phyloP scores from a whole-genome alignment of 1,284 basidiomycete species.

The Mycena sp. region DNA sequence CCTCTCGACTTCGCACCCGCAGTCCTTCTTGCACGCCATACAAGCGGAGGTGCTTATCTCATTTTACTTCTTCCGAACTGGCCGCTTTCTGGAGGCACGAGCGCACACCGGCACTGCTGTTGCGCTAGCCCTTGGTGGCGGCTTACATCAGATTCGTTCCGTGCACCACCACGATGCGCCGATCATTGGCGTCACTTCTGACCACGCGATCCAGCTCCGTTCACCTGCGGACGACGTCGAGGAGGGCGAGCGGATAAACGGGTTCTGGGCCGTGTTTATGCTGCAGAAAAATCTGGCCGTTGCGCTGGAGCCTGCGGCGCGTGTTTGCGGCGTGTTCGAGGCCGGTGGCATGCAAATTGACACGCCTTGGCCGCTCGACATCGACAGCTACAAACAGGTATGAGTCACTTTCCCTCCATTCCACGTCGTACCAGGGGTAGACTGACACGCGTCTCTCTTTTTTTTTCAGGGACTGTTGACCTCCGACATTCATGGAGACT shows the following conservation, averaged over 20 bases:
- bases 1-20: constrained; percentile 48
- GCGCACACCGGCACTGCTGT: constrained; percentile 51
- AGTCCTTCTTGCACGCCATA: constrained; percentile 59
- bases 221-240: constrained; percentile 51
- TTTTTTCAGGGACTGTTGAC: constrained; percentile 13
- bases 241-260: constrained; percentile 65
- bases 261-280: constrained; percentile 64
- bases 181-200: constrained; percentile 43
- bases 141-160: constrained; percentile 53
- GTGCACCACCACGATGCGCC: constrained; percentile 40
- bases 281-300: constrained; percentile 63
- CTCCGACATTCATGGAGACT: constrained; percentile 12
- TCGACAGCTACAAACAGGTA: constrained; percentile 57
- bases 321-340: constrained; percentile 54
- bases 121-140: too few relatives aligned
- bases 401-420: constrained; percentile 22
- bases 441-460: not conserved
- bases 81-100: constrained; percentile 55
- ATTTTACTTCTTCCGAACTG: constrained; percentile 62
- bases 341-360: too few relatives aligned
- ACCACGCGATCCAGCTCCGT: constrained; percentile 40
- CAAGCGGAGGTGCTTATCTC: constrained; percentile 66
- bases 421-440: not conserved
- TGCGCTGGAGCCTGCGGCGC: constrained; percentile 54
- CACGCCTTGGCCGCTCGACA: constrained; percentile 66